phyloP scores from a whole-genome alignment of 768 basidiomycete species.

The Naematelia encephala region DNA sequence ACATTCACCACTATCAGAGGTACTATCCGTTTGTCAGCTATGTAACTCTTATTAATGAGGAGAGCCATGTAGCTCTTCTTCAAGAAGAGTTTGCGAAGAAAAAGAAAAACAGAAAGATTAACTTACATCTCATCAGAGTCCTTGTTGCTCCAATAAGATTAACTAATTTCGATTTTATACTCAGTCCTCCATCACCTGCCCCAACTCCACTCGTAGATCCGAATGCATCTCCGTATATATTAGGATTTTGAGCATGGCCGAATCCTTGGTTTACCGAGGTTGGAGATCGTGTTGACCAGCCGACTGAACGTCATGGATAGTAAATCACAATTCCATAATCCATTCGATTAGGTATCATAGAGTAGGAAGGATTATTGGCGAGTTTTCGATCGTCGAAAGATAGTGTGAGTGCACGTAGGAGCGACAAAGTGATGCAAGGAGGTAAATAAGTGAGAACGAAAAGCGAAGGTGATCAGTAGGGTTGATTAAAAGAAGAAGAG shows the following conservation, averaged over 20 bases:
- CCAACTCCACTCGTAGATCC: slow-evolving; percentile 6
- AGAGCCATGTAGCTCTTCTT: not conserved
- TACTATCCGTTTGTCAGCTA: slow-evolving; percentile 58
- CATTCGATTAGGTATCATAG: not conserved
- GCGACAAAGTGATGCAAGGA: not conserved
- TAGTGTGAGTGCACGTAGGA: not conserved
- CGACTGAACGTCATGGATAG: slow-evolving; percentile 68
- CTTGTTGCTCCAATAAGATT: slow-evolving; percentile 92
- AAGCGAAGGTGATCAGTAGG: not conserved
- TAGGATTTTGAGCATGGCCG: slow-evolving; percentile 36
- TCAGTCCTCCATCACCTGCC: slow-evolving; percentile 59
- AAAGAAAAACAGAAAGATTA: not conserved
- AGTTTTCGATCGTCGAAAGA: not conserved
- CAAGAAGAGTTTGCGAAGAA: not conserved
- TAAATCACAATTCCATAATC: not conserved
- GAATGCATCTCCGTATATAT: slow-evolving; percentile 35
- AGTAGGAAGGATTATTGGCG: not conserved
- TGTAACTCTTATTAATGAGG: not conserved
- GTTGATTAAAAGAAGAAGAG: slow-evolving; percentile 10
- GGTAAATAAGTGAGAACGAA: not conserved
- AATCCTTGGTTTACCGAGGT: slow-evolving; percentile 41
- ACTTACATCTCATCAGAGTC: slow-evolving; percentile 94
- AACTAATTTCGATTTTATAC: slow-evolving; percentile 79
- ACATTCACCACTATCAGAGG: slow-evolving; percentile 86
- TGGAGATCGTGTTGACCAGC: slow-evolving; percentile 63